Conservation (phyloP, 1,139 yeast genomes). For the Hansenula lynferdii region DNA sequence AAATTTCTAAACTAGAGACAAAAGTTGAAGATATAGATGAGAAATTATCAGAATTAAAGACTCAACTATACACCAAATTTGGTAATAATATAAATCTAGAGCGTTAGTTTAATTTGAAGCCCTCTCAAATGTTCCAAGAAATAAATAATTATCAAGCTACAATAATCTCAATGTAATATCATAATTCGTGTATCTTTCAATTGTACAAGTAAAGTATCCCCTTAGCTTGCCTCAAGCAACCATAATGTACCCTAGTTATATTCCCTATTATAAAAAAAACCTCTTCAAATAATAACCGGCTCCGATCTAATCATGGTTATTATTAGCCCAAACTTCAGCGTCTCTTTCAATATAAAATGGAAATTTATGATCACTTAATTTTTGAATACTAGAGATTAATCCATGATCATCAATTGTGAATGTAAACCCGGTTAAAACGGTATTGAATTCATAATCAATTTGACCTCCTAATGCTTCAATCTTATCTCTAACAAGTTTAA, state of each 20-base stretch:
- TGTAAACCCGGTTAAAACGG: slow-evolving; percentile 35
- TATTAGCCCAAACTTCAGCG: slow-evolving; percentile 24
- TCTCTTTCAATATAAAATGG: slow-evolving; percentile 38
- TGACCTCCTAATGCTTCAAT: slow-evolving; percentile 31
- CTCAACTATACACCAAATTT: slow-evolving; percentile 77
- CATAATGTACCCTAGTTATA: too few relatives aligned
- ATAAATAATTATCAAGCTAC: too few relatives aligned
- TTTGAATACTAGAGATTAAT: slow-evolving; percentile 17
- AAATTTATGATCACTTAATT: slow-evolving; percentile 21
- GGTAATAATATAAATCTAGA: slow-evolving; percentile 90
- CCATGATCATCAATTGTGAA: slow-evolving; percentile 25
- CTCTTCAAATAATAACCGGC: too few relatives aligned
- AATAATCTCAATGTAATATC: too few relatives aligned
- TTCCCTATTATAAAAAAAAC: too few relatives aligned
- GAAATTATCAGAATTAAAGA: slow-evolving; percentile 57
- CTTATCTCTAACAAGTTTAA: slow-evolving; percentile 25
- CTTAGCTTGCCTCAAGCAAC: too few relatives aligned
- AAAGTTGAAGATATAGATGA: slow-evolving; percentile 48
- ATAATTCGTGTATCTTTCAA: too few relatives aligned
- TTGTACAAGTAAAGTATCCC: too few relatives aligned
- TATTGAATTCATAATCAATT: slow-evolving; percentile 33
- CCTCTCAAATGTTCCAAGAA: too few relatives aligned
- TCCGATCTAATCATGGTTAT: too few relatives aligned
- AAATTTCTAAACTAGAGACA: slow-evolving; percentile 42
- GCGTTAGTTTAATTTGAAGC: too few relatives aligned